Evolutionary conservation across 1,284 basidiomycete genomes (phyloP).

Genomic region (Xerocomus minutiporus): DNA sequence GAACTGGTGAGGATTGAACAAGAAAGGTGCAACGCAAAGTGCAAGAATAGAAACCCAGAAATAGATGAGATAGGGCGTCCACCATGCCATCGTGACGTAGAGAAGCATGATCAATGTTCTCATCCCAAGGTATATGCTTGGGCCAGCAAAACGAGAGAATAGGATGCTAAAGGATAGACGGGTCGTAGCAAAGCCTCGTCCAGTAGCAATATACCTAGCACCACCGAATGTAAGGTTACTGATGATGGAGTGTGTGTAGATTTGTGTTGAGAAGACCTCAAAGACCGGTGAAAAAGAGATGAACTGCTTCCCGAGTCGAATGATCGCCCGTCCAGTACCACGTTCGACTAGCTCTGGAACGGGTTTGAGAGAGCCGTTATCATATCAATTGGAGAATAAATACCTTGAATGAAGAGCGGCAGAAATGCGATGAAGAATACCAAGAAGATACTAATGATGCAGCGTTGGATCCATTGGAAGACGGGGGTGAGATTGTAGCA

Average conservation of each 20-base stretch:
- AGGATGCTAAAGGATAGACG: constrained; percentile 90
- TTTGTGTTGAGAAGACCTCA: constrained; percentile 95
- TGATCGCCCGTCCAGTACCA: constrained; percentile 82
- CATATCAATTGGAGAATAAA: constrained; percentile 15
- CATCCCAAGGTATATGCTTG: constrained; percentile 94
- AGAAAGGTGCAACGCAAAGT: constrained; percentile 87
- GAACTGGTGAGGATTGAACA: constrained; percentile 98
- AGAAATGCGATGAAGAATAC: constrained; percentile 95
- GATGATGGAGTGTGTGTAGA: constrained; percentile 92
- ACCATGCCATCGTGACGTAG: constrained; percentile 85
- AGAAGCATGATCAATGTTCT: constrained; percentile 85
- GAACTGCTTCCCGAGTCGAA: constrained; percentile 90
- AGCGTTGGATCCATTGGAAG: constrained; percentile 89
- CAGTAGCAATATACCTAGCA: constrained; percentile 97
- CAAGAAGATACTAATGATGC: constrained; percentile 94
- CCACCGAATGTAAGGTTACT: constrained; percentile 95
- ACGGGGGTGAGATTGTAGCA: constrained; percentile 91
- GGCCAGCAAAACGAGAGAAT: constrained; percentile 94
- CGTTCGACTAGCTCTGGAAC: constrained; percentile 85
- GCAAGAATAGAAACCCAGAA: constrained; percentile 92
- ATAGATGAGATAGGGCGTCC: constrained; percentile 89
- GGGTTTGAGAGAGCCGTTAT: constrained; percentile 10
- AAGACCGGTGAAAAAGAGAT: constrained; percentile 90
- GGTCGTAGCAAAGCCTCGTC: constrained; percentile 93
- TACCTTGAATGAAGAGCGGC: constrained; percentile 90